Conservation (phyloP, 2,329 filamentous ascomycete genomes). For the Penicillium sp. region DNA sequence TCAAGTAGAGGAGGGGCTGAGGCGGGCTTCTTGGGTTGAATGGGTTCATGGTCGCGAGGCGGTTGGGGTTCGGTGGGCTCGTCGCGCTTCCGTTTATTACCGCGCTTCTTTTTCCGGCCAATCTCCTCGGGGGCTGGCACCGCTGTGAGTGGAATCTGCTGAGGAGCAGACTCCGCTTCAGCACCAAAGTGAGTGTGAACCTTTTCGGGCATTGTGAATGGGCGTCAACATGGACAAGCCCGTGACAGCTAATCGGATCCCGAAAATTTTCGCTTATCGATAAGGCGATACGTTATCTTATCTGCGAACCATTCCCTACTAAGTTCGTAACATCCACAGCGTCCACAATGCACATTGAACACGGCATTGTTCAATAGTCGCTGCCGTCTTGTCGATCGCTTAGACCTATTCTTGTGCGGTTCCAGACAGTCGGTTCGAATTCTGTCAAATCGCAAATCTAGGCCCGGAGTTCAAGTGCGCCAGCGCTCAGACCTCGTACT, state of each 20-base stretch:
- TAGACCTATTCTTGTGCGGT: not conserved
- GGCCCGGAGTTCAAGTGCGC: not conserved
- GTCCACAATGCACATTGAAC: not conserved
- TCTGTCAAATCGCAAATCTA: not conserved
- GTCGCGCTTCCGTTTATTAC: slow-evolving; percentile 37
- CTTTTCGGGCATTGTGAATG: slow-evolving; percentile 43
- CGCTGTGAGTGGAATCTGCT: slow-evolving; percentile 12
- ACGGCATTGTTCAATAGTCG: not conserved
- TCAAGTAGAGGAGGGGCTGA: not conserved
- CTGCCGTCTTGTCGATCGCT: not conserved
- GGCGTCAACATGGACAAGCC: not conserved
- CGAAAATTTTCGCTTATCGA: slow-evolving; percentile 20
- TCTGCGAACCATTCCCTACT: not conserved
- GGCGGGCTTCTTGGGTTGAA: not conserved
- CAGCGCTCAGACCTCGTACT: slow-evolving; percentile 1
- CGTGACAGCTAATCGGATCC: not conserved
- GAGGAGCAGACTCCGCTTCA: slow-evolving; percentile 25
- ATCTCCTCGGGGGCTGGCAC: slow-evolving; percentile 5
- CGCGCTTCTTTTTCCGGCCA: slow-evolving; percentile 28
- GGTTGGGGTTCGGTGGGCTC: slow-evolving; percentile 14
- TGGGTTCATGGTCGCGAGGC: slow-evolving; percentile 9
- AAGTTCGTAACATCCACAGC: not conserved
- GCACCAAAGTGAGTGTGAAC: slow-evolving; percentile 41
- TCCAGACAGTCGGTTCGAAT: not conserved
- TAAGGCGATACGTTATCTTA: slow-evolving; percentile 13